Evolutionary conservation across 2,329 filamentous ascomycete genomes (phyloP).

Genomic region (Nectriaceae sp.): DNA sequence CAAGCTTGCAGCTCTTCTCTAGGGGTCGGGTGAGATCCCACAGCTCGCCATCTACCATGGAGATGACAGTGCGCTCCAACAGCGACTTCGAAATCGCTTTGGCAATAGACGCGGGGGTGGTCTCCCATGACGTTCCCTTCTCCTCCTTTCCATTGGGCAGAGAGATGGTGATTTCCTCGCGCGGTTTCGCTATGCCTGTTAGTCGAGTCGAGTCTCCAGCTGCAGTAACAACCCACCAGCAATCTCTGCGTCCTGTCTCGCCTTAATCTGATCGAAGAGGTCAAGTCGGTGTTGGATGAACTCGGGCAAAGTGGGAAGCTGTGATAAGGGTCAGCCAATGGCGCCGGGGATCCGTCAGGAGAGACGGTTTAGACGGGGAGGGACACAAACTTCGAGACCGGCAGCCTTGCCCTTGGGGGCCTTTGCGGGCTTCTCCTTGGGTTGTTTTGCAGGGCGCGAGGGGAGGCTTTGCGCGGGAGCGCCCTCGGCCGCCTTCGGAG

Average conservation of each 20-base stretch:
- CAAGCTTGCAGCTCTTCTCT: constrained; percentile 83
- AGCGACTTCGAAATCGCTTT: constrained; percentile 82
- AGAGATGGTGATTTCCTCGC: constrained; percentile 73
- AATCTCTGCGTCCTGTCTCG: constrained; percentile 77
- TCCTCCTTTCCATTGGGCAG: constrained; percentile 72
- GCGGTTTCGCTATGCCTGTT: constrained; percentile 60
- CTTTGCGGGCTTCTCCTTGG: constrained; percentile 36
- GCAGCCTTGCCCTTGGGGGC: constrained; percentile 32
- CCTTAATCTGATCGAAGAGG: constrained; percentile 87
- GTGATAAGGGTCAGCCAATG: constrained; percentile 20
- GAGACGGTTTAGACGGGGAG: constrained; percentile 34
- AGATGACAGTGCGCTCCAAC: constrained; percentile 84
- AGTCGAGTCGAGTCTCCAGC: constrained; percentile 18
- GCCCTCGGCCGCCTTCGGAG: constrained; percentile 36
- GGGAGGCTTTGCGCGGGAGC: constrained; percentile 36
- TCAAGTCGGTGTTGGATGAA: constrained; percentile 83
- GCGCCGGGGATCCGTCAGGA: constrained; percentile 30
- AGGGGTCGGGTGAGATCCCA: constrained; percentile 94
- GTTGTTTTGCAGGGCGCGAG: constrained; percentile 38
- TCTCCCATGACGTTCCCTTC: constrained; percentile 85
- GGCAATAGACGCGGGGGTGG: constrained; percentile 78
- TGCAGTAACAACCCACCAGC: constrained; percentile 35
- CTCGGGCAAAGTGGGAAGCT: constrained; percentile 59
- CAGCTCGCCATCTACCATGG: constrained; percentile 78
- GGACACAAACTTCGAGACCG: constrained; percentile 47